Conservation (phyloP, 345 rosid genomes). For the Fremontodendron californicum region DNA sequence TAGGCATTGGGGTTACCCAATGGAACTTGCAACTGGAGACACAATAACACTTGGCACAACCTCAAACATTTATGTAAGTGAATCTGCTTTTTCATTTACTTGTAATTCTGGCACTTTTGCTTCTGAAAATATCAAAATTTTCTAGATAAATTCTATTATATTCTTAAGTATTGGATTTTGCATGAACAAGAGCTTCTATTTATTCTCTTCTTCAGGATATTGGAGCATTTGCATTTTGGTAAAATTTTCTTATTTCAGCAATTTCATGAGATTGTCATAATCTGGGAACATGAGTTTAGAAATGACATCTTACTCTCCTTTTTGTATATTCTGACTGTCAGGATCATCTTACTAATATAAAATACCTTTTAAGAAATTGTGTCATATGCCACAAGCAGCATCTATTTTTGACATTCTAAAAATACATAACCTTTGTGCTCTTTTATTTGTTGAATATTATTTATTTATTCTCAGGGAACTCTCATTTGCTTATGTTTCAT, state of each 20-base stretch:
- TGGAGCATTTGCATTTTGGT: background rate
- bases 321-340: background rate
- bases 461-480: background rate
- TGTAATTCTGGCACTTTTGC: background rate
- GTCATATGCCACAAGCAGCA: background rate
- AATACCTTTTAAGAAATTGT: background rate
- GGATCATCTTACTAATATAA: background rate
- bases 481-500: background rate
- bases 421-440: background rate
- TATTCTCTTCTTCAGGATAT: background rate
- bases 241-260: background rate
- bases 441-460: background rate
- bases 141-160: background rate
- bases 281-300: background rate
- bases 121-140: background rate
- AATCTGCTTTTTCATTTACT: slow-evolving; percentile 1
- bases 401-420: background rate
- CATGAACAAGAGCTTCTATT: background rate
- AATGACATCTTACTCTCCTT: background rate
- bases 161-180: background rate
- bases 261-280: background rate
- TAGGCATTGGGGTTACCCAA: slow-evolving; percentile 73
- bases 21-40: slow-evolving; percentile 76
- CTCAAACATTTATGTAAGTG: slow-evolving; percentile 69
- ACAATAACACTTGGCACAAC: slow-evolving; percentile 80